Evolutionary conservation across 331 rosid genomes (phyloP).

Genomic region (Malus hybrid): DNA sequence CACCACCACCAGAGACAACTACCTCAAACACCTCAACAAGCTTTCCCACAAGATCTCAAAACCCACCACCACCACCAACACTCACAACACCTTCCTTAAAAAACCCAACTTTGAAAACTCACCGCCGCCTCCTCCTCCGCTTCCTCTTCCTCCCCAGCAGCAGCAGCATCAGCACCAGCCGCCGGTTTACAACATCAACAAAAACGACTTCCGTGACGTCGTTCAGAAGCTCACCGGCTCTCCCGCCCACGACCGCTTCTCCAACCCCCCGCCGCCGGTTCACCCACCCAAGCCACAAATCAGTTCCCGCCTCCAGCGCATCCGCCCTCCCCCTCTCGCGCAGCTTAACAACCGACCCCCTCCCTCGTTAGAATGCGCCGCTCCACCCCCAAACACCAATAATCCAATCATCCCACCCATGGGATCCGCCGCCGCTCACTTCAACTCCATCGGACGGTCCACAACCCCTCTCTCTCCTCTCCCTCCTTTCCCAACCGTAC

Average conservation of each 20-base stretch:
- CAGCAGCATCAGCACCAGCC: constrained; percentile 61
- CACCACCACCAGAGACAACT: constrained; percentile 31
- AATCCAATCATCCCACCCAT: constrained; percentile 19
- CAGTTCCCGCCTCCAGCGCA: constrained; percentile 83
- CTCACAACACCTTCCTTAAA: not conserved
- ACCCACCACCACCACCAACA: constrained; percentile 11
- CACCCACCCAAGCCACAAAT: constrained; percentile 60
- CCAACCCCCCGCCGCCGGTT: constrained; percentile 59
- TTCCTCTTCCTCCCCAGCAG: constrained; percentile 5
- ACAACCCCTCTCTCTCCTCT: constrained; percentile 67
- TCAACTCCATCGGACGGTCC: constrained; percentile 43
- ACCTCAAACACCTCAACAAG: constrained; percentile 68
- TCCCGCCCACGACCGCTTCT: constrained; percentile 87
- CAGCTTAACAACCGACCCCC: constrained; percentile 62
- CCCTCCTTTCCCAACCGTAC: constrained; percentile 90
- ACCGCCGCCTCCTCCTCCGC: constrained; percentile 7
- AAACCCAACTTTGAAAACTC: constrained; percentile 24
- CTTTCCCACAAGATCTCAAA: constrained; percentile 87
- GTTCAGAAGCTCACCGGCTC: constrained; percentile 98
- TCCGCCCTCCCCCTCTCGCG: constrained; percentile 93
- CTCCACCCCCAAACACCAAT: constrained; percentile 9
- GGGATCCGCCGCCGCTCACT: constrained; percentile 15
- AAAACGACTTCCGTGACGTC: constrained; percentile 85
- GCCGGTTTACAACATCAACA: constrained; percentile 95
- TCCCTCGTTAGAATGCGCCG: constrained; percentile 27